phyloP scores from a whole-genome alignment of 169 alveolate genomes.

The Eimeria nieschulzi region DNA sequence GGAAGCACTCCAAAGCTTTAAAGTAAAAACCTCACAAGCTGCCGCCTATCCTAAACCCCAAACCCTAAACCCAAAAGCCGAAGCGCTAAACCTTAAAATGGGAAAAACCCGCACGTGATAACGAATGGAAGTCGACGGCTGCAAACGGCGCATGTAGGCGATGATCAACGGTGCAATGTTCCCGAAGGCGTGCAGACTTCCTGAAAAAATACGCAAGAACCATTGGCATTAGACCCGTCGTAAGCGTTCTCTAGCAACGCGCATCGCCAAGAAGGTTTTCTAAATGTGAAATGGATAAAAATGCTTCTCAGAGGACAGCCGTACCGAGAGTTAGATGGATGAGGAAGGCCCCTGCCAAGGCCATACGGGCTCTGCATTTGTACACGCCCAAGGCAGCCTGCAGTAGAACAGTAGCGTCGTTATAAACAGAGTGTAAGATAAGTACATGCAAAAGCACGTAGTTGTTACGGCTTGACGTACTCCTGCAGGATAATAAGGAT shows the following conservation, averaged over 20 bases:
- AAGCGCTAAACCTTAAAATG: not conserved
- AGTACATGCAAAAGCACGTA: not conserved
- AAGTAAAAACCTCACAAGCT: not conserved
- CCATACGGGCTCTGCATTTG: constrained; percentile 57
- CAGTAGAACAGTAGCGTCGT: not conserved
- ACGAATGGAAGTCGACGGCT: constrained; percentile 42
- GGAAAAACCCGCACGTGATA: constrained; percentile 4
- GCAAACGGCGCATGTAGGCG: constrained; percentile 59
- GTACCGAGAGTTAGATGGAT: constrained; percentile 59
- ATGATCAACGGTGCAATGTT: constrained; percentile 54
- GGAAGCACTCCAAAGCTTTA: not conserved
- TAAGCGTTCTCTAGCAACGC: not conserved
- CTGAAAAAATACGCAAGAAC: not conserved
- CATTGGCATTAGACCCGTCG: not conserved
- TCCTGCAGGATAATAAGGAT: too few relatives aligned
- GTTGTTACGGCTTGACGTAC: not conserved
- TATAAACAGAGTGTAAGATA: not conserved
- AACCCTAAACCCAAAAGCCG: not conserved
- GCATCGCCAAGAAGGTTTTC: not conserved
- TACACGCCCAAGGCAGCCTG: constrained; percentile 49
- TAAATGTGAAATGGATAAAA: not conserved
- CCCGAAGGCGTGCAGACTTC: constrained; percentile 59
- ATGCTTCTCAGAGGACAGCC: not conserved
- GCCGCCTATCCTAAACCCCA: not conserved
- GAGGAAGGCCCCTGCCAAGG: constrained; percentile 62